Evolutionary conservation across 805 yeast species (phyloP).

Genomic region (Hemisphaericaspora nanyangensis): DNA sequence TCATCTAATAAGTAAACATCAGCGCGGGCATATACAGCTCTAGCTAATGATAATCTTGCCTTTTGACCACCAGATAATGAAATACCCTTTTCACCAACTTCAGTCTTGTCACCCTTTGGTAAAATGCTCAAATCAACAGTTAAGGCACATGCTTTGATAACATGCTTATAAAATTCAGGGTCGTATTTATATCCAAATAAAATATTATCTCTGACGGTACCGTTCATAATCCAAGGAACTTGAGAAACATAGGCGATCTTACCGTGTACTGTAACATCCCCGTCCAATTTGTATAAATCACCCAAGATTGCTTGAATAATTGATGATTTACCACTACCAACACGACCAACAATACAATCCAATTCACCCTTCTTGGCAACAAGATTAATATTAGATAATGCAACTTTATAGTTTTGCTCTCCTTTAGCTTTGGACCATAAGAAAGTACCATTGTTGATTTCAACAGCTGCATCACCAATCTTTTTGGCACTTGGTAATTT

Average conservation of each 20-base stretch:
- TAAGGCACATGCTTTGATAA: constrained; percentile 86
- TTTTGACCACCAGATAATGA: constrained; percentile 97
- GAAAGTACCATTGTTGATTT: constrained; percentile 64
- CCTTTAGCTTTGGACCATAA: constrained; percentile 73
- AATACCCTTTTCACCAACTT: constrained; percentile 97
- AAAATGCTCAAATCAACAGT: constrained; percentile 70
- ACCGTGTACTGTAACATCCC: constrained; percentile 71
- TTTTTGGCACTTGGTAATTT: constrained; percentile 45
- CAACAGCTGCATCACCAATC: constrained; percentile 65
- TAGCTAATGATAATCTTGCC: constrained; percentile 89
- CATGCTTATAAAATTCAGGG: constrained; percentile 71
- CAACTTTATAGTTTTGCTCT: constrained; percentile 53
- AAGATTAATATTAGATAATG: constrained; percentile 60
- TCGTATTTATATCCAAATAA: constrained; percentile 86
- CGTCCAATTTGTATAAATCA: constrained; percentile 72
- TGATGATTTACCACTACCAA: constrained; percentile 88
- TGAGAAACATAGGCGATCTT: constrained; percentile 86
- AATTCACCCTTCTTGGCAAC: constrained; percentile 70
- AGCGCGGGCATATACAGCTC: constrained; percentile 94
- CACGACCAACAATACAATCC: constrained; percentile 83
- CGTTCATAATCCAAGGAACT: constrained; percentile 97
- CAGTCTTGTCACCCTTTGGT: constrained; percentile 86
- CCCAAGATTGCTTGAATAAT: constrained; percentile 78
- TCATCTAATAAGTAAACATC: constrained; percentile 90
- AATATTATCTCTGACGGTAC: constrained; percentile 86